These are phyloP conservation scores for Austroboletus sp. DNA, from an alignment of 1,284 basidiomycete species.

Conservation along the genomic window DNA sequence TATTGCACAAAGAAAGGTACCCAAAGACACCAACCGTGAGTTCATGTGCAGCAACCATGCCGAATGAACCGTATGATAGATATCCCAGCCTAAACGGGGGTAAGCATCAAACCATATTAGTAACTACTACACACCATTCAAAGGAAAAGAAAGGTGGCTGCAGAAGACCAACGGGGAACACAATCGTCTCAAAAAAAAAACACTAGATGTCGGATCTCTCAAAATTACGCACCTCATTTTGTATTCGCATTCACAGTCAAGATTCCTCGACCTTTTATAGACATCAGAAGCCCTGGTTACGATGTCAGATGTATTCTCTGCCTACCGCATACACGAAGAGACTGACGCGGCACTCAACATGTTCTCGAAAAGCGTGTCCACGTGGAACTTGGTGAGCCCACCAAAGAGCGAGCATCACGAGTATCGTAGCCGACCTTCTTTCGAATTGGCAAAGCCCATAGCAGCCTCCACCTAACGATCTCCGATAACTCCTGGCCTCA, in stretches of 20 bases:
- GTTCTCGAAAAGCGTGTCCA: conserved; percentile 80
- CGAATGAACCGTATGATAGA: conserved; percentile 86
- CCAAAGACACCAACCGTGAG: conserved; percentile 45
- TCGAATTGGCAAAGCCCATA: conserved; percentile 68
- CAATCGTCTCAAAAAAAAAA: conserved; percentile 59
- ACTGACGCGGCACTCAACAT: conserved; percentile 60
- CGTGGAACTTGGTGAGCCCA: conserved; percentile 55
- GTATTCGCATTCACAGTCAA: conserved; percentile 75
- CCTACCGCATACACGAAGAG: neutral
- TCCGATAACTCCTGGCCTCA: conserved; percentile 81
- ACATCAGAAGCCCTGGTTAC: conserved; percentile 46
- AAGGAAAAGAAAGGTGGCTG: conserved; percentile 88
- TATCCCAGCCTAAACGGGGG: conserved; percentile 66
- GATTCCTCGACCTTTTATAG: conserved; percentile 62
- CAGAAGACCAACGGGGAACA: conserved; percentile 94
- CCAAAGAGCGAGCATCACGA: conserved; percentile 61
- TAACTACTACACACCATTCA: conserved; percentile 56
- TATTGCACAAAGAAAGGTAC: neutral
- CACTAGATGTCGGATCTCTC: neutral
- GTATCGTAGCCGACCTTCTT: conserved; percentile 89
- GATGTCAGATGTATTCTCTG: conserved; percentile 4
- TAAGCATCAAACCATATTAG: conserved; percentile 6
- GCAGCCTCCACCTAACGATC: conserved; percentile 67
- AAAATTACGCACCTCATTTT: conserved; percentile 61
- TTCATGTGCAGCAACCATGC: conserved; percentile 84